Percentiles rank a stretch among this genome's conserved stretches.
Conservation (phyloP, 306 rosid species). For the Herpetospermum pedunculosum region DNA sequence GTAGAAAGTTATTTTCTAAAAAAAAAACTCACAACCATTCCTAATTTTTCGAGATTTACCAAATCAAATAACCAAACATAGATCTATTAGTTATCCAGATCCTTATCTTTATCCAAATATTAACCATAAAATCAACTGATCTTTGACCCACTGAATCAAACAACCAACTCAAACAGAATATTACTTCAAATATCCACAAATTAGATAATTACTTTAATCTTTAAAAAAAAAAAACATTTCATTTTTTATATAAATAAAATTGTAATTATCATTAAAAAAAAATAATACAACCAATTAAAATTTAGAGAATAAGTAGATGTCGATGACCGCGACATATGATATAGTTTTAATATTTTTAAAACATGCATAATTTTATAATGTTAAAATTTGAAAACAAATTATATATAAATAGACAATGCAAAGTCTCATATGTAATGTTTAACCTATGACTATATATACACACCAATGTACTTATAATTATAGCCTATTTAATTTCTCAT, state of each 20-base stretch:
- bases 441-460: not conserved
- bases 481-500: not conserved
- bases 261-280: too few species aligned
- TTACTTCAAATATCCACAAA: too few species aligned
- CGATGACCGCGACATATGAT: too few species aligned
- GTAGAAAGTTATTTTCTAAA: not conserved
- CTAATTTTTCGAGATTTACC: not conserved
- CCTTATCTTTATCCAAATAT: not conserved
- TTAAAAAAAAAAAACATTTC: too few species aligned
- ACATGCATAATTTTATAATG: not conserved
- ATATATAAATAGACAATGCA: not conserved
- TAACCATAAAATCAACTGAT: not conserved
- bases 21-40: not conserved
- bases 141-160: too few species aligned
- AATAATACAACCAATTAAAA: too few species aligned
- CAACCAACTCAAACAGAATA: too few species aligned
- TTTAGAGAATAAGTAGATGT: too few species aligned
- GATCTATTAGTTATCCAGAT: not conserved
- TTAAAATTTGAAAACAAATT: not conserved
- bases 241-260: not conserved
- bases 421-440: not conserved
- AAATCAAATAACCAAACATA: not conserved
- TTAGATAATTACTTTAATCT: too few species aligned
- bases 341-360: too few species aligned
- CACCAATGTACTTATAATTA: not conserved